A percentile compares a stretch with the other conserved stretches of the same genome.
Evolutionary conservation across 768 basidiomycete species (phyloP).

Genomic region (Boletus insuetus): DNA sequence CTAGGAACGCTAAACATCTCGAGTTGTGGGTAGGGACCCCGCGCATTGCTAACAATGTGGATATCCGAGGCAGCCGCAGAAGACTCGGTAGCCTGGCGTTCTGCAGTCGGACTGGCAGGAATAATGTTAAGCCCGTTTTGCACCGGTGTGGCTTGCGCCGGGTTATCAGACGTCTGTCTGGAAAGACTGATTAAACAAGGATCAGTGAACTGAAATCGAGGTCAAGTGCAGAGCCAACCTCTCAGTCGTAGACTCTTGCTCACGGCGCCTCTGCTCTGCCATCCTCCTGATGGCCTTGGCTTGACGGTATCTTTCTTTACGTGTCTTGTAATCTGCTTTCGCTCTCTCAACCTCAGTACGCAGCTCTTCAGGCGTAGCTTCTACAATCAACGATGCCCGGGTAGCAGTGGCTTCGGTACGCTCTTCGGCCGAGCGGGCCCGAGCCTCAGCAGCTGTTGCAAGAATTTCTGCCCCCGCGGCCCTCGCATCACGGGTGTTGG

Average conservation of each 20-base stretch:
- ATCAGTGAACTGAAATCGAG: slow-evolving; percentile 5
- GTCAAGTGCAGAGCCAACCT: slow-evolving; percentile 19
- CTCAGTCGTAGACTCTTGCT: slow-evolving; percentile 20
- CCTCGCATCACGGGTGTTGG: slow-evolving; percentile 8
- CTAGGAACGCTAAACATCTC: slow-evolving; percentile 63
- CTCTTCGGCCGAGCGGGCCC: slow-evolving; percentile 5
- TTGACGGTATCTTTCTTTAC: slow-evolving; percentile 67
- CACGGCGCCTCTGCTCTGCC: slow-evolving; percentile 30
- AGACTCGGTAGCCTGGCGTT: slow-evolving; percentile 16
- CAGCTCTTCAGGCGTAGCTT: slow-evolving; percentile 24
- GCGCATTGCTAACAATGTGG: slow-evolving; percentile 62
- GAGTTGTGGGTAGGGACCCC: slow-evolving; percentile 56
- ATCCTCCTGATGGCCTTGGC: slow-evolving; percentile 51
- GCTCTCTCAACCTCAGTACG: slow-evolving; percentile 56
- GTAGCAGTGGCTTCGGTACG: neutral
- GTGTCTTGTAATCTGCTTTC: slow-evolving; percentile 61
- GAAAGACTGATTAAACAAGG: slow-evolving; percentile 17
- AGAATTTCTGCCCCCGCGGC: slow-evolving; percentile 13
- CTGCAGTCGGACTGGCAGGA: slow-evolving; percentile 5
- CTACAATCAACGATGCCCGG: neutral
- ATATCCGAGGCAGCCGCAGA: slow-evolving; percentile 19
- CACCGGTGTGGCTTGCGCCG: slow-evolving; percentile 5
- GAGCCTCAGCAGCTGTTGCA: slow-evolving; percentile 18
- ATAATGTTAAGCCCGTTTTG: neutral
- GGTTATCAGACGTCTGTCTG: slow-evolving; percentile 24